These are phyloP conservation scores for Bruguiera parviflora DNA, from an alignment of 345 rosid genomes.

Conservation along the genomic window DNA sequence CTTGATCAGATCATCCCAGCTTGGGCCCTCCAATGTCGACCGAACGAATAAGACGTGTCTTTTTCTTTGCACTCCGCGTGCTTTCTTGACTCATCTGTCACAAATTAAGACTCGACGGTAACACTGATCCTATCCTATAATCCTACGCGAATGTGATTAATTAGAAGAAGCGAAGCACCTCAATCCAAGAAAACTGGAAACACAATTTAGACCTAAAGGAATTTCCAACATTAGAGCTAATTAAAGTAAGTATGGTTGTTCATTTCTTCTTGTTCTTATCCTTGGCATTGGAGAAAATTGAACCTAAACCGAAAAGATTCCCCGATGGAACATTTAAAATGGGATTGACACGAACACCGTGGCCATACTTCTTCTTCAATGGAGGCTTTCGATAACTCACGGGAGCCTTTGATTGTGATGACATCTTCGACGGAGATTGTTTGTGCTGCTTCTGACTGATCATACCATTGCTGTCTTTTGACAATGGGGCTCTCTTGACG, in stretches of 20 bases:
- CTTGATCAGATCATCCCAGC: slow-evolving; percentile 14
- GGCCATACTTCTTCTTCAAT: slow-evolving; percentile 63
- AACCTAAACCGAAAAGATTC: slow-evolving; percentile 66
- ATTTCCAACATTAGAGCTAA: background rate
- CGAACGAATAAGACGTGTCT: background rate
- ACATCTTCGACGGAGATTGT: slow-evolving; percentile 27
- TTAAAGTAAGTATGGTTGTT: background rate
- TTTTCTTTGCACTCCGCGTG: background rate
- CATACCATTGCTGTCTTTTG: slow-evolving; percentile 20
- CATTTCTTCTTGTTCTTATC: slow-evolving; percentile 59
- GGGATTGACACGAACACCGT: slow-evolving; percentile 53
- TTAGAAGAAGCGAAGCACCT: background rate
- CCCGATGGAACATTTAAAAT: slow-evolving; percentile 65
- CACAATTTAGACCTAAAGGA: background rate
- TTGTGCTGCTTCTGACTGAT: slow-evolving; percentile 43
- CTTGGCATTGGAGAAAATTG: slow-evolving; percentile 59
- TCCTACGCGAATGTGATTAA: background rate
- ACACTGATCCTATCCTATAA: too few relatives aligned
- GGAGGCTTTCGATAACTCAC: slow-evolving; percentile 59
- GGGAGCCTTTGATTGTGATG: slow-evolving; percentile 23
- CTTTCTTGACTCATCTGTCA: background rate
- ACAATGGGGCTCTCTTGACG: slow-evolving; percentile 32
- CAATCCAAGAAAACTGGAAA: background rate
- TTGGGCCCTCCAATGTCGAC: slow-evolving; percentile 18
- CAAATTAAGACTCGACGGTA: too few relatives aligned